A percentile compares a stretch with the other conserved stretches of the same genome.
Evolutionary conservation across 768 basidiomycete genomes (phyloP).

Genomic region (Lactarius tabidus): DNA sequence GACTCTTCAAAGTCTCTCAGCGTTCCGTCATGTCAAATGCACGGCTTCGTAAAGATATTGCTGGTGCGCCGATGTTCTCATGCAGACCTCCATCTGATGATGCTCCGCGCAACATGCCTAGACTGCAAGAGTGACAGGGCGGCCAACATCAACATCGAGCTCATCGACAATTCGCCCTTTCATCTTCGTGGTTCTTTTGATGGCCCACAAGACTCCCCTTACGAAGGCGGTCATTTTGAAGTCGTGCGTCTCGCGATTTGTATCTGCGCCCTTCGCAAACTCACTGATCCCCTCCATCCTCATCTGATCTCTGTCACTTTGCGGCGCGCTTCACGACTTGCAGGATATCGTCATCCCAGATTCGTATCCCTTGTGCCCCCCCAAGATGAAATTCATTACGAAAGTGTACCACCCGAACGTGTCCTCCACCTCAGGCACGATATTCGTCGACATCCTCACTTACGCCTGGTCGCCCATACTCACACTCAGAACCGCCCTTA

Average conservation of each 20-base stretch:
- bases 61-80: slow-evolving; percentile 45
- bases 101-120: slow-evolving; percentile 32
- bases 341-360: slow-evolving; percentile 94
- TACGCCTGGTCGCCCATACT: slow-evolving; percentile 96
- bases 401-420: slow-evolving; percentile 96
- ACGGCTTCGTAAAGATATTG: slow-evolving; percentile 87
- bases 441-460: slow-evolving; percentile 85
- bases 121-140: slow-evolving; percentile 96
- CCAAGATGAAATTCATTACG: slow-evolving; percentile 98
- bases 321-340: not conserved
- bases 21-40: slow-evolving; percentile 48
- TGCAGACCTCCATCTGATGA: not conserved
- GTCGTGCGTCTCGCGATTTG: slow-evolving; percentile 54
- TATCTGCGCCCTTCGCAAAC: not conserved
- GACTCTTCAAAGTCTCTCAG: not conserved
- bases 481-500: slow-evolving; percentile 92
- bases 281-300: not conserved
- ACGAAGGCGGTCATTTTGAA: slow-evolving; percentile 87
- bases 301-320: not conserved
- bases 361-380: slow-evolving; percentile 86
- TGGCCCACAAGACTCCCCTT: slow-evolving; percentile 91
- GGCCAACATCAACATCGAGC: slow-evolving; percentile 80
- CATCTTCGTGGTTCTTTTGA: slow-evolving; percentile 90
- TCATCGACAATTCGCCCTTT: slow-evolving; percentile 85
- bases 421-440: slow-evolving; percentile 90